Base-by-base conservation (phyloP, 345 rosid species). In the Crucihimalaya himalaica region DNA sequence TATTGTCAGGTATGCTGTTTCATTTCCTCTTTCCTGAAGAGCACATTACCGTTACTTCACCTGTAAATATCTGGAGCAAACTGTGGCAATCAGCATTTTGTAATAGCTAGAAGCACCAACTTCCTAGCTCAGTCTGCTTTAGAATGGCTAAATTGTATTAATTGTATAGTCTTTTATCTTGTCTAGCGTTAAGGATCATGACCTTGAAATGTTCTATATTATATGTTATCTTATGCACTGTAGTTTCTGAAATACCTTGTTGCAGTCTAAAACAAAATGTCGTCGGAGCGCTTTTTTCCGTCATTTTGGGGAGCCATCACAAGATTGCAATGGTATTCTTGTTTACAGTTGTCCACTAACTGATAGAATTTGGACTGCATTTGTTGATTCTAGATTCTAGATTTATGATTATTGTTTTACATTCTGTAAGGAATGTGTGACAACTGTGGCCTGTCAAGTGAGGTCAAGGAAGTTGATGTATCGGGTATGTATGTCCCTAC, bases 251-350 rank as follows among this genome's bases (percentile, higher is more conserved):
- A 68, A 37, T 18, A 66, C 48, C 20, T 42, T 63, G 6, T 71
- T 81, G 78, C 85, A 90, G 97, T 83, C 90, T 7, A 91, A 84
- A 85, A 89, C 83, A 63, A 88, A 85, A 68, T 94, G 98, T 75
- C 97, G 96, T 31, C 84, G 92, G 69, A 79, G 84, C 81, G 92
- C 93, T 9, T 81, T 91, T 74, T 91, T 89, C 74, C 79, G 77
- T 67, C 96, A 94, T 81, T 94, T 94, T 88, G 86, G 93, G 42
- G 98, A 94, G 80, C 87, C 90, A 68, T 75, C 89, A 76, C 91
- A 84, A 79, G 96, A 89, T 75, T 94, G 98, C 86, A 86, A 84
- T 77, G 98, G 98, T 94, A 87, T 66, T 65, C 15, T 57, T 58
- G 42, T 46, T 31, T 71, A 37, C 51, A 40, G 27, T 47, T 48